Evolutionary conservation across 1,284 basidiomycete species (phyloP).

Genomic region (Ceratobasidium sp.): DNA sequence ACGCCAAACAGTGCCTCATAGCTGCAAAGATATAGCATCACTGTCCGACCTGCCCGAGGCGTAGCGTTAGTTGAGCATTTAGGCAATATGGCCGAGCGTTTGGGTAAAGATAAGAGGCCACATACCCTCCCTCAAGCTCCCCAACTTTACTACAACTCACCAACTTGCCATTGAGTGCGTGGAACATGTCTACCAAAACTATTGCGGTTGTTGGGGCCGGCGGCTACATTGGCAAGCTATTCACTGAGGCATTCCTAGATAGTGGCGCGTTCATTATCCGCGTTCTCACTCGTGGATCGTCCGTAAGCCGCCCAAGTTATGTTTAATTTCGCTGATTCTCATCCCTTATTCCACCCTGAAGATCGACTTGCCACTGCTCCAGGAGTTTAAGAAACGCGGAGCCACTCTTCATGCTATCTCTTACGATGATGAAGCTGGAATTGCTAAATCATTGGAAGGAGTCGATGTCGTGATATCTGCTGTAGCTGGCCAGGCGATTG

Average conservation of each 20-base stretch:
- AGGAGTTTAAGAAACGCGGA: conserved; percentile 4
- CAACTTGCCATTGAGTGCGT: too few relatives aligned
- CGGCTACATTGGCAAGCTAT: conserved; percentile 4
- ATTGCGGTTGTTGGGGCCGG: conserved; percentile 14
- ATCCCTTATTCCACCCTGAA: too few relatives aligned
- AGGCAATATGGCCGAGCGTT: too few relatives aligned
- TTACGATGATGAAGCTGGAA: conserved; percentile 7
- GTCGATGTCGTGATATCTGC: conserved; percentile 28
- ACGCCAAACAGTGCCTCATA: too few relatives aligned
- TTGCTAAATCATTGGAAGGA: conserved; percentile 15
- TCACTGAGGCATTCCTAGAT: neutral
- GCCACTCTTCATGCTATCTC: neutral
- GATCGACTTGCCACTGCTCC: neutral
- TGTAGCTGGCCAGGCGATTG: neutral
- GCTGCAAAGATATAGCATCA: too few relatives aligned
- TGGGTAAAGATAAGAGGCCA: too few relatives aligned
- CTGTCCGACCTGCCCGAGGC: too few relatives aligned
- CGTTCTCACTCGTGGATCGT: neutral
- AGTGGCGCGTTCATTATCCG: neutral
- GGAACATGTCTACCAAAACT: neutral
- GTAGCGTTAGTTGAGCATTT: too few relatives aligned
- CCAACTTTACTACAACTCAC: too few relatives aligned
- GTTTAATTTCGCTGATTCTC: too few relatives aligned
- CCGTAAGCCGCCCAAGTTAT: too few relatives aligned
- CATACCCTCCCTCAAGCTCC: too few relatives aligned